Evolutionary conservation across 352 stramenopile genomes (phyloP), one percentile per base, ranked within the genome.

Genomic region (Globisporangium parvum): DNA sequence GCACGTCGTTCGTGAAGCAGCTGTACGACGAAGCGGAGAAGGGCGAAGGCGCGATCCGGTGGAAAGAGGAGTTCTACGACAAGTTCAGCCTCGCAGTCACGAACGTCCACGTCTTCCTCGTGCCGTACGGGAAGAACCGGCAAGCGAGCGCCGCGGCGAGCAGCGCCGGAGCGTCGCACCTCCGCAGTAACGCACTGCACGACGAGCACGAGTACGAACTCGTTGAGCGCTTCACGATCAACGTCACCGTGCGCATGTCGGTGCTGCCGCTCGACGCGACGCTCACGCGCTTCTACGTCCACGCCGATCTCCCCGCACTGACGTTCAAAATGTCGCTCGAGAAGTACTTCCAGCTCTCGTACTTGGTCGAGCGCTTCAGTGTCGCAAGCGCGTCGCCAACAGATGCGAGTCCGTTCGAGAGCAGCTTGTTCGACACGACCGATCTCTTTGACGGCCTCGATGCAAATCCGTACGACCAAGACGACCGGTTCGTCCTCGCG

Each of bases 1-100:
- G 77, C 48, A 90, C 80, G 37, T 89, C 77, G 10, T 95, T 95
- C 33, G 80, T 90, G 28, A 87, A 89, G 59, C 85, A 95, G 42
- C 48, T 95, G 12, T 93, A 88, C 46, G 85, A 95, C 62, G 85
- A 95, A 66, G 81, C 80, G 2, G 85, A 95, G 48, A 80, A 71
- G 62, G 85, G 84, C 23, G 81, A 95, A 66, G 80, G 81, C 0
- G 81, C 83, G 8, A 87, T 92, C 60, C 85, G 81, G 20, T 95
- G 85, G 85, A 95, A 95, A 51, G 85, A 95, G 63, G 85, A 93
- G 47, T 95, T 95, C 53, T 95, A 95, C 59, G 85, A 95, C 69
- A 95, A 93, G 63, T 95, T 95, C 60, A 88, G 75, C 23, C 66
- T 93, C 21, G 83, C 80, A 5, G 60, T 95, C 44, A 83, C 80